These are phyloP conservation scores for Pseudozyma tsukubaensis DNA, from an alignment of 1,284 basidiomycete species.

Conservation along the genomic window DNA sequence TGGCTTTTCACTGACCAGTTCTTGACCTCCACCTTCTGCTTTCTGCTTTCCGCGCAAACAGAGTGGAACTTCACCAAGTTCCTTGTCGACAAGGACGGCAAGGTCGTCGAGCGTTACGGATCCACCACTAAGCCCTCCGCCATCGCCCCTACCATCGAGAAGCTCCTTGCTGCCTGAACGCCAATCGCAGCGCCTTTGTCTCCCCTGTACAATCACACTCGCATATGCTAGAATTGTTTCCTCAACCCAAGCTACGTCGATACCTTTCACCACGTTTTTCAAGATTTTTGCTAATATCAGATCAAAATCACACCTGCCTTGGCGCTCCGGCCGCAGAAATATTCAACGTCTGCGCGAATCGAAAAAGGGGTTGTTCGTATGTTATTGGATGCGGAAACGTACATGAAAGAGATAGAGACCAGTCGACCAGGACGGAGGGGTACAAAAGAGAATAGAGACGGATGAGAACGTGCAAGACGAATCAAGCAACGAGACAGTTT, in stretches of 20 bases:
- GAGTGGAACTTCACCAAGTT: constrained; percentile 73
- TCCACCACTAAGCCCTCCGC: constrained; percentile 80
- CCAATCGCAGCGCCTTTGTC: too few relatives aligned
- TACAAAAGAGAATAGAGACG: constrained; percentile 1
- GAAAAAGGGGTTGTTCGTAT: constrained; percentile 4
- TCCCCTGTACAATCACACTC: not conserved
- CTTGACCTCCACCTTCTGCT: not conserved
- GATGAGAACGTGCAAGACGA: not conserved
- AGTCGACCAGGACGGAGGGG: constrained; percentile 6
- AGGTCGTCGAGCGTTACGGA: constrained; percentile 81
- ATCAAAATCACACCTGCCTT: not conserved
- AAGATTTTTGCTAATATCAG: constrained; percentile 28
- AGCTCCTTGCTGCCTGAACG: constrained; percentile 66
- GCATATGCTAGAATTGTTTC: constrained; percentile 2
- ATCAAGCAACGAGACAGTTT: not conserved
- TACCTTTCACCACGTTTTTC: not conserved
- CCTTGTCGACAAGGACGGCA: constrained; percentile 73
- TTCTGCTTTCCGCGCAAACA: not conserved
- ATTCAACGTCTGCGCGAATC: not conserved
- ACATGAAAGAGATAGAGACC: not conserved
- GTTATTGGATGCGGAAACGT: not conserved
- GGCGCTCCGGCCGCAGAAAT: too few relatives aligned
- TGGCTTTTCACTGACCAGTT: not conserved
- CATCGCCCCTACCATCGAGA: constrained; percentile 77
- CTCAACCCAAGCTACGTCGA: not conserved